A percentile compares a stretch with the other conserved stretches of the same genome.
Evolutionary conservation across 2,329 filamentous ascomycete species (phyloP).

Genomic region (Paecilomyces dactylethromorphus): DNA sequence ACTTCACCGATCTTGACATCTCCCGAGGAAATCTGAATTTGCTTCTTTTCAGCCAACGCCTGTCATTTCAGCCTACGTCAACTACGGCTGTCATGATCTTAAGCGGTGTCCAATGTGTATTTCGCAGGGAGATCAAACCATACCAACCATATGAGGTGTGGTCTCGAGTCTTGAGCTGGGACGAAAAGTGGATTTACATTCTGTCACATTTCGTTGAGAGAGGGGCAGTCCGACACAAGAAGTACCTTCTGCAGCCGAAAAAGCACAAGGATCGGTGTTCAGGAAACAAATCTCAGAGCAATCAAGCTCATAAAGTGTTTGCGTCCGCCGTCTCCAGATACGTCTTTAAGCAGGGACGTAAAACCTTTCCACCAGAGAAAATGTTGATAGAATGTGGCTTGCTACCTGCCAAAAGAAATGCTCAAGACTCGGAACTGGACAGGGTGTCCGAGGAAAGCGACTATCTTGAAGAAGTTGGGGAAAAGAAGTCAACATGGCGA

Average conservation of each 20-base stretch:
- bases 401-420: not conserved
- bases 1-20: slow-evolving; percentile 50
- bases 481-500: not conserved
- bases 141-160: slow-evolving; percentile 12
- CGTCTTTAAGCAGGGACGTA: slow-evolving; percentile 5
- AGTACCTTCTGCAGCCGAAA: not conserved
- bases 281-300: not conserved
- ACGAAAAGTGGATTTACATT: slow-evolving; percentile 20
- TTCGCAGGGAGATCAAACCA: slow-evolving; percentile 10
- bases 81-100: slow-evolving; percentile 3
- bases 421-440: not conserved
- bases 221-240: not conserved
- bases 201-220: slow-evolving; percentile 20
- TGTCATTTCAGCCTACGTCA: not conserved
- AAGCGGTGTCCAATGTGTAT: slow-evolving; percentile 8
- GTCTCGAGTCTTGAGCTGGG: slow-evolving; percentile 15
- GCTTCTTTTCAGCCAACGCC: slow-evolving; percentile 1
- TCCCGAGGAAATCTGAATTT: slow-evolving; percentile 42
- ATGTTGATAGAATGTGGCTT: not conserved
- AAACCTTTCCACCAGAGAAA: slow-evolving; percentile 19
- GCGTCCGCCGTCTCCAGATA: slow-evolving; percentile 4
- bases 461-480: not conserved
- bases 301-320: slow-evolving; percentile 2
- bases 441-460: not conserved
- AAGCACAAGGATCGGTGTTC: not conserved